Evolutionary conservation across 2,329 filamentous ascomycete genomes (phyloP), one percentile per base, ranked within the genome.

Genomic region (Laburnicola sp.): DNA sequence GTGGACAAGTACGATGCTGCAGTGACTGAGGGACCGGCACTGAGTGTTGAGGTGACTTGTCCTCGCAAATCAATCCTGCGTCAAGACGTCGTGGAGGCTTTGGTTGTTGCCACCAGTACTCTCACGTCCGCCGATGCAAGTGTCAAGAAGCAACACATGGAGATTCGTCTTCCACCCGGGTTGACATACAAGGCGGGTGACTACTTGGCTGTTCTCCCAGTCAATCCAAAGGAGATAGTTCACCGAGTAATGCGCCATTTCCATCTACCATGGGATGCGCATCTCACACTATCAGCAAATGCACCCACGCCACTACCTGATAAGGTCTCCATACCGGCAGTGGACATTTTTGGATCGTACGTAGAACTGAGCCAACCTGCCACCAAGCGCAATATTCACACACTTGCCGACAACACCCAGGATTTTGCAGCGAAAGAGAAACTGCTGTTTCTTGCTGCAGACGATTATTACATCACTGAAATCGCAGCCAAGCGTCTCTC

Each of bases 161-260:
- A 59, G 35, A 45, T 65, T 23, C 34, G 55, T 23, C 54, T 65
- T 21, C 74, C 74, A 3, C 57, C 61, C n/a, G 66, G 59, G 3
- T 65, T 82, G 75, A 78, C 77, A 0, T 91, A 91, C 71, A 76
- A 79, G 37, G 80, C 85, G 1, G 88, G 88, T 10, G 88, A 92
- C 65, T 91, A 92, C 65, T 78, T 91, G 0, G 85, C 86, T 0
- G 76, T 90, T 2, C 75, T 90, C 1, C 88, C 88, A 0, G 71
- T 87, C 27, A 91, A 91, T 66, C 57, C 58, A 1, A 41, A 51
- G 2, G 51, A 48, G 10, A 56, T 32, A 35, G 51, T 59, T 8
- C 35, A 41, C 5, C 50, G 56, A 16, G 60, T 56, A 11, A 31
- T 63, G 27, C 23, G 25, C 8, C 45, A 27, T 11, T 59, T 58